Conservation (phyloP, 108 stramenopile genomes). For the Hondaea fermentalgiana region DNA sequence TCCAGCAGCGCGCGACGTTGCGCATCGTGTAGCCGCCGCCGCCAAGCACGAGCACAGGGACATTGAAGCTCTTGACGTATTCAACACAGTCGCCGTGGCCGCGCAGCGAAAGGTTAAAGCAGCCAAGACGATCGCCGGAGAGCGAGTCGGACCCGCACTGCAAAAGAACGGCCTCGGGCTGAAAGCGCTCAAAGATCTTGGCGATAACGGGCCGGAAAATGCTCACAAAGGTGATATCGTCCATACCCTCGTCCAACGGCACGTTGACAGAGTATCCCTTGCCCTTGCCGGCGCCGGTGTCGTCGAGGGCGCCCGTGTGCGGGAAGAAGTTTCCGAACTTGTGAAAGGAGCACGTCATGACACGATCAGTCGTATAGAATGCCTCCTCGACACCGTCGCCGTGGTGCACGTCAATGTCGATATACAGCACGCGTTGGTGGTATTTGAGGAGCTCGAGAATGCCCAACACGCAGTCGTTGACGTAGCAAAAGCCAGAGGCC, state of each 20-base stretch:
- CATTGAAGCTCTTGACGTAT: conserved; percentile 67
- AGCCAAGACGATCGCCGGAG: conserved; percentile 92
- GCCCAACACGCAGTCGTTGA: conserved; percentile 97
- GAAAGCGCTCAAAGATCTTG: conserved; percentile 92
- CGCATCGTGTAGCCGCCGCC: conserved; percentile 98
- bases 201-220: conserved; percentile 90
- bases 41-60: conserved; percentile 89
- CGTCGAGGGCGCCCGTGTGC: conserved; percentile 89
- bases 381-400: conserved; percentile 90
- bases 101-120: conserved; percentile 90
- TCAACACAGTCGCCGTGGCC: conserved; percentile 81
- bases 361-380: conserved; percentile 86
- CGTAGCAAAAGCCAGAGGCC: conserved; percentile 97
- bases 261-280: conserved; percentile 89
- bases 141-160: conserved; percentile 97
- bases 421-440: conserved; percentile 97
- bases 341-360: conserved; percentile 96
- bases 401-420: conserved; percentile 99
- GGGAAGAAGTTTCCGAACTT: conserved; percentile 99
- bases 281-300: conserved; percentile 88
- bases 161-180: conserved; percentile 90
- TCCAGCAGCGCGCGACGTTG: conserved; percentile 98
- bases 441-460: conserved; percentile 96
- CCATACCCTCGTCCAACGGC: conserved; percentile 89
- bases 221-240: conserved; percentile 74